These are phyloP conservation scores for Orbilia blumenaviensis DNA, from an alignment of 2,329 filamentous ascomycete genomes.

Conservation along the genomic window DNA sequence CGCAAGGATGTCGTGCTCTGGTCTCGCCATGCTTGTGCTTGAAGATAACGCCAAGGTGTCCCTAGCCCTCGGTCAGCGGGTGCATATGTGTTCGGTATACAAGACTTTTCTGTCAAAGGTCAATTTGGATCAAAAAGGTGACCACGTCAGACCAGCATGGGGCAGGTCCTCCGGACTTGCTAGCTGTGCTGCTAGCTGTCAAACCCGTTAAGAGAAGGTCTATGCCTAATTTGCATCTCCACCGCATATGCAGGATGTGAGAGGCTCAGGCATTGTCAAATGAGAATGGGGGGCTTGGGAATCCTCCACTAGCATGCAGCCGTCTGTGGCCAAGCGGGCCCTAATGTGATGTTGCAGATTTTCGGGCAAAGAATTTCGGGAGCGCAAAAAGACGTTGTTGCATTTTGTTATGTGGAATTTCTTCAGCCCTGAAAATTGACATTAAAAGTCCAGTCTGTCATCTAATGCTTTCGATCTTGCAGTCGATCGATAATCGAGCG, in stretches of 20 bases:
- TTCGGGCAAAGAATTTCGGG: not conserved
- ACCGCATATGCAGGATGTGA: constrained; percentile 22
- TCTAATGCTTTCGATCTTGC: constrained; percentile 4
- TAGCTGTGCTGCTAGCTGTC: constrained; percentile 14
- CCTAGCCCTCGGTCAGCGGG: not conserved
- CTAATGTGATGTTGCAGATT: constrained; percentile 6
- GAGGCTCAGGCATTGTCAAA: constrained; percentile 8
- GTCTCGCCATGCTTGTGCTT: not conserved
- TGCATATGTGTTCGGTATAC: constrained; percentile 21
- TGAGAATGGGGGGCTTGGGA: not conserved
- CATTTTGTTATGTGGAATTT: not conserved
- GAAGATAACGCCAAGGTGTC: too few species aligned
- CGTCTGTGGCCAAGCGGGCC: constrained; percentile 10
- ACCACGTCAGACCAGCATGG: constrained; percentile 20
- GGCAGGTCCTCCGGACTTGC: too few species aligned
- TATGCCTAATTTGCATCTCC: constrained; percentile 7
- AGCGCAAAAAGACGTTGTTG: constrained; percentile 3
- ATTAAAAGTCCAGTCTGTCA: constrained; percentile 7
- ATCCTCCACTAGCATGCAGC: constrained; percentile 6
- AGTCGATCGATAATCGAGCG: too few species aligned
- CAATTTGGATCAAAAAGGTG: not conserved
- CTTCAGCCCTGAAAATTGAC: not conserved
- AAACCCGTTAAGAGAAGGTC: constrained; percentile 19
- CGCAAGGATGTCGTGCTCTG: not conserved
- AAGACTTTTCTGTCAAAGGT: constrained; percentile 11